Percentiles rank a stretch among this genome's conserved stretches.
Evolutionary conservation across 331 rosid genomes (phyloP).

Genomic region (Quercus lobata): DNA sequence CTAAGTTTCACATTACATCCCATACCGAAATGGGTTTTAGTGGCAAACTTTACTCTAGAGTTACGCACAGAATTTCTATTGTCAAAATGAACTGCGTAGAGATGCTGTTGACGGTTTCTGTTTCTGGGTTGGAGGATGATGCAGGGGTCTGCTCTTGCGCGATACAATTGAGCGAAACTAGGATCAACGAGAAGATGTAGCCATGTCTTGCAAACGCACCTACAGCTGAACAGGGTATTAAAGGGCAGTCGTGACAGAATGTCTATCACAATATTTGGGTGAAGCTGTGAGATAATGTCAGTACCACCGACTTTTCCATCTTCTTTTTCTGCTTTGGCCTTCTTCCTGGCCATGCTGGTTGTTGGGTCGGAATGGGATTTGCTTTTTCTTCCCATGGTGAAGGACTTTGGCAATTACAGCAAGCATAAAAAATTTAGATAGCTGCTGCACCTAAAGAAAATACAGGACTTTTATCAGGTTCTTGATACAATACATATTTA

Average conservation of each 20-base stretch:
- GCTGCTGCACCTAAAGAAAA: no score
- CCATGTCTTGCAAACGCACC: background rate
- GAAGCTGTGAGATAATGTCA: background rate
- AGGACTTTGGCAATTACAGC: no score
- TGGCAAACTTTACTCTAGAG: background rate
- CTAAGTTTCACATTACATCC: background rate
- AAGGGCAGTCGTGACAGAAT: background rate
- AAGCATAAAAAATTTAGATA: no score
- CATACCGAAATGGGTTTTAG: background rate
- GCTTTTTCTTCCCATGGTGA: no score
- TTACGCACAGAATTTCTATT: background rate
- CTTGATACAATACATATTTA: no score
- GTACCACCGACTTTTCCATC: no score
- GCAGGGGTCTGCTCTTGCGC: background rate
- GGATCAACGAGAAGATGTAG: background rate
- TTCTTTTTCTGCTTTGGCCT: no score
- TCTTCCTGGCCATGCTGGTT: no score
- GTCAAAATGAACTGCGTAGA: background rate
- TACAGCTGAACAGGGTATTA: background rate
- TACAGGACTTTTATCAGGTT: no score
- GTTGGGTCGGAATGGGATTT: no score
- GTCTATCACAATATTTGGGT: background rate
- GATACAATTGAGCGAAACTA: background rate
- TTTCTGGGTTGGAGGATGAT: background rate
- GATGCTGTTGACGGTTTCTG: background rate